A percentile compares a stretch with the other conserved stretches of the same genome.
Evolutionary conservation across 2,329 filamentous ascomycete genomes (phyloP).

Genomic region (Waltergamsia citrina): DNA sequence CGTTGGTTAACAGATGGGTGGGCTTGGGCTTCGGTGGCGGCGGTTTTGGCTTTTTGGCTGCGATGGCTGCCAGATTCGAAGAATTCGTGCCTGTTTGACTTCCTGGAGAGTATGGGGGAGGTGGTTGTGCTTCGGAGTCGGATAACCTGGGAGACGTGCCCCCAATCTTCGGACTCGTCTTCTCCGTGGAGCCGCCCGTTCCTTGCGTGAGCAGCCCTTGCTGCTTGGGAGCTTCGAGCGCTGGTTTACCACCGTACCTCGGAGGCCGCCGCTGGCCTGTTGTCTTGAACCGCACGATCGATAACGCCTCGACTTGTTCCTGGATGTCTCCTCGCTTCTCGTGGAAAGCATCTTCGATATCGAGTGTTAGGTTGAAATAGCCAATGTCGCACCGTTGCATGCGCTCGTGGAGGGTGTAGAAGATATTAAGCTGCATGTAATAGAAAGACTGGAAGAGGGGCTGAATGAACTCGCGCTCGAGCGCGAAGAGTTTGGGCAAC

Average conservation of each 20-base stretch:
- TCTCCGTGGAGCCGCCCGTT: slow-evolving; percentile 15
- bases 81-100: too few relatives aligned
- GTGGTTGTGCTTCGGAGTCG: slow-evolving; percentile 35
- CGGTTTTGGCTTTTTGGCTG: slow-evolving; percentile 53
- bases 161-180: slow-evolving; percentile 8
- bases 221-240: slow-evolving; percentile 37
- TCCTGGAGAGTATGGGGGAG: slow-evolving; percentile 60
- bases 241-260: slow-evolving; percentile 48
- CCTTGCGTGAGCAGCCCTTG: slow-evolving; percentile 43
- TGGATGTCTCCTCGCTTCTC: slow-evolving; percentile 83
- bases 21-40: slow-evolving; percentile 74
- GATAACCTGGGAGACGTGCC: slow-evolving; percentile 16
- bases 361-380: slow-evolving; percentile 87
- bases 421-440: slow-evolving; percentile 99
- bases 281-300: slow-evolving; percentile 86
- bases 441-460: slow-evolving; percentile 98
- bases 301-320: slow-evolving; percentile 71
- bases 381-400: slow-evolving; percentile 98
- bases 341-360: slow-evolving; percentile 86
- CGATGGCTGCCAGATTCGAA: slow-evolving; percentile 35
- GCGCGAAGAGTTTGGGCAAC: slow-evolving; percentile 77
- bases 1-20: slow-evolving; percentile 56
- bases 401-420: slow-evolving; percentile 94
- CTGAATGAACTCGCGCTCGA: slow-evolving; percentile 91
- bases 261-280: slow-evolving; percentile 58